Base-by-base conservation (phyloP, 1,139 yeast species). In the Magnusiomyces sp. region DNA sequence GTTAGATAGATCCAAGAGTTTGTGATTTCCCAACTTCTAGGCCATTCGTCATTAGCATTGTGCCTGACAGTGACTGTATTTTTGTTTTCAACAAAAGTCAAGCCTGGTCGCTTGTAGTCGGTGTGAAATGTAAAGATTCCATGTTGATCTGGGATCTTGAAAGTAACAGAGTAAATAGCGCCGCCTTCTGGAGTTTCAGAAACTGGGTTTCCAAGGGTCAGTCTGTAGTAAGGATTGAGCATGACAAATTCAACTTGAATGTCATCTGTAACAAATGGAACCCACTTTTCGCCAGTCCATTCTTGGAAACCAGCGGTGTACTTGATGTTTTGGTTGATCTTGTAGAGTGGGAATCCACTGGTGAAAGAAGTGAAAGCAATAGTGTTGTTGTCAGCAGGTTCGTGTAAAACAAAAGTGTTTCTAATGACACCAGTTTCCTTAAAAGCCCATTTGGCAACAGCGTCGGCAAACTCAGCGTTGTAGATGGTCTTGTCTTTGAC, bases 151-250 rank as follows among this genome's bases (percentile, higher is more conserved):
- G 98, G 98, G 46, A 89, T 70, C 50, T 76, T 76, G 68, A 94
- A 88, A 46, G 75, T 71, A 2, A 76, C 68, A 6, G 74, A 66
- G 60, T 80, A 81, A 32, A 75, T 73, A 1, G 72, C 64, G 33
- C 58, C 53, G 4, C 57, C 57, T 32, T 59, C 64, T 11, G 40
- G 33, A 32, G 61, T 63, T 10, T 57, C 61, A 1, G 61, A 51
- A 10, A 59, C 56, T 9, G 63, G 55, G 16, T 41, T 20, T 69
- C 66, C 49, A 70, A 67, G 44, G 29, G 59, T 81, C 51, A 90
- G 65, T 62, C 98, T 80, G 65, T 89, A 89, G 71, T 90, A 92
- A 46, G 99, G 98, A 66, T 92, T 97, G 58, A 94, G 78, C 94
- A 94, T 83, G 61, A 79, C 80, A 66, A 90, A 80, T 58, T 89